These are phyloP conservation scores for Suillus brevipes DNA, from an alignment of 768 basidiomycete species.

Conservation along the genomic window DNA sequence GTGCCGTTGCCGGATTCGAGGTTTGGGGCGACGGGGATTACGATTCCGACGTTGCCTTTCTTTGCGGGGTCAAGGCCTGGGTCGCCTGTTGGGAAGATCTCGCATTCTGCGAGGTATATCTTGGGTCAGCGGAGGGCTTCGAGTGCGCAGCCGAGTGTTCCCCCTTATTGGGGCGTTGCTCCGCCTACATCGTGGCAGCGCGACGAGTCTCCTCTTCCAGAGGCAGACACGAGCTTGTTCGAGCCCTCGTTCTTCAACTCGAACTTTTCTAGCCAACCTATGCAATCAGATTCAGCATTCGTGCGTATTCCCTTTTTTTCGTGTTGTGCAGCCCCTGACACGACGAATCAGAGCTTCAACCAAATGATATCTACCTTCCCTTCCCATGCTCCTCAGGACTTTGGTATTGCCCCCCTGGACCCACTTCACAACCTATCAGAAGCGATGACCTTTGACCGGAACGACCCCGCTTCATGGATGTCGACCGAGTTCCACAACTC, in stretches of 20 bases:
- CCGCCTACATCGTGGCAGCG: constrained; percentile 34
- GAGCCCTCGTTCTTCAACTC: constrained; percentile 40
- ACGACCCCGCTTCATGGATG: constrained; percentile 14
- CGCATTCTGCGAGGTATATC: constrained; percentile 41
- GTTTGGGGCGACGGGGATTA: constrained; percentile 35
- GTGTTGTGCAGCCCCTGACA: background rate
- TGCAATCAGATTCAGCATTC: constrained; percentile 13
- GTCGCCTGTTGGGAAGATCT: constrained; percentile 47
- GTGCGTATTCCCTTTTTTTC: constrained; percentile 15
- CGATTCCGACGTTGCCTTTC: constrained; percentile 45
- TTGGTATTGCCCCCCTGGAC: constrained; percentile 29
- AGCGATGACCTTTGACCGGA: constrained; percentile 13
- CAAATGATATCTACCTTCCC: constrained; percentile 27
- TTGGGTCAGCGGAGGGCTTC: constrained; percentile 52
- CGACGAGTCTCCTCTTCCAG: constrained; percentile 51
- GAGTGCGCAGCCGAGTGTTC: constrained; percentile 42
- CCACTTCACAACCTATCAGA: constrained; percentile 18
- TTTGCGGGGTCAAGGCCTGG: constrained; percentile 39
- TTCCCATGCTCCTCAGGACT: constrained; percentile 19
- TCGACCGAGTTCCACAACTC: constrained; percentile 18
- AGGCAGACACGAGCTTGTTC: constrained; percentile 48
- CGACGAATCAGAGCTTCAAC: constrained; percentile 19
- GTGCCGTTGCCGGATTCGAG: constrained; percentile 55
- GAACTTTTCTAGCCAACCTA: constrained; percentile 27
- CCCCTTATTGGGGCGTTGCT: constrained; percentile 27